Evolutionary conservation across 2,329 filamentous ascomycete genomes (phyloP), one percentile per base, ranked within the genome.

Genomic region (Alternaria arbusti): DNA sequence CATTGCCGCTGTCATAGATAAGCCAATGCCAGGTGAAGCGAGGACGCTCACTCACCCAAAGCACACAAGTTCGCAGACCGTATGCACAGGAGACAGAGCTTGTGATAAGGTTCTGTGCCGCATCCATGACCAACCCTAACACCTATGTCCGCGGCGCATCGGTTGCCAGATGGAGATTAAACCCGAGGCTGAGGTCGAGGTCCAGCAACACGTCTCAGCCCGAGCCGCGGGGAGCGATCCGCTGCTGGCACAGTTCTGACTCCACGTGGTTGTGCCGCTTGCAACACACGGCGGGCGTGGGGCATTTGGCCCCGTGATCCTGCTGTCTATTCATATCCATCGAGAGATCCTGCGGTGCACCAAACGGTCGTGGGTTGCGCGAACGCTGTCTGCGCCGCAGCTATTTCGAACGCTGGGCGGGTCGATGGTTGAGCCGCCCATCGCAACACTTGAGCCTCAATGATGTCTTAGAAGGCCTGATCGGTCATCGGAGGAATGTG

Each of bases 301-400:
- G 22, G n/a, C 36, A 26, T 22, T 20, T 44, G 32, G n/a, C 46
- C 49, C 28, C 30, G 20, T 52, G 30, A 52, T 52, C 28, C 57
- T 26, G n/a, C 20, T 30, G 22, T 58, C 46, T 58, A 58, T 58
- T 58, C 55, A 58, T 58, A 58, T 50, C 30, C 55, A 25, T 43
- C 46, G 36, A 30, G 36, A 43, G 23, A 51, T 28, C 22, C 45
- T 49, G 44, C 11, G 28, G 46, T 40, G 20, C 30, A 15, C 40
- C 25, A 9, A 32, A 22, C 15, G 22, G 43, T 20, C 43, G 10
- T 22, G 40, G 15, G n/a, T 40, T 22, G 22, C 45, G 40, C 20
- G 47, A 51, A 47, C 26, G n/a, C 9, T 52, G 12, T 59, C 47
- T 59, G 36, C 28, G 17, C 47, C 47, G 32, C 30, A 26, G 43